These are phyloP conservation scores for Eutrema salsugineum DNA, from an alignment of 441 rosid genomes.

Conservation along the genomic window DNA sequence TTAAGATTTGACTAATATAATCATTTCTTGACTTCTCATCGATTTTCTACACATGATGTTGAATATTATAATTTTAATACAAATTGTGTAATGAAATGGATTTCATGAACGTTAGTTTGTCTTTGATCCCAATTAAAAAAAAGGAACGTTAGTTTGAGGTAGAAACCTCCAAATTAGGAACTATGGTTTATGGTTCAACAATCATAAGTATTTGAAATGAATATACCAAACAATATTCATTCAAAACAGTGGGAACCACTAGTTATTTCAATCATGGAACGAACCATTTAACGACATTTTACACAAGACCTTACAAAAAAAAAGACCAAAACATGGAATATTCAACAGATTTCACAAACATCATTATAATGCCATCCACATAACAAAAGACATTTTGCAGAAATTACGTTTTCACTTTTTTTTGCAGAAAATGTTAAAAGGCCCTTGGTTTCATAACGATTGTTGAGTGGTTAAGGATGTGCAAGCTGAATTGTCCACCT, in stretches of 20 bases:
- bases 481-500: conserved; percentile 94
- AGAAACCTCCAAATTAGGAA: background rate
- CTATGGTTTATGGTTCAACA: background rate
- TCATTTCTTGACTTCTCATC: no score
- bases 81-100: background rate
- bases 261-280: conserved; percentile 7
- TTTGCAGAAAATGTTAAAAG: conserved; percentile 22
- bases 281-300: conserved; percentile 3
- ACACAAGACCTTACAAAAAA: conserved; percentile 13
- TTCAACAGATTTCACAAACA: conserved; percentile 18
- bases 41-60: no score
- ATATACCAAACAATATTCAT: background rate
- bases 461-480: conserved; percentile 87
- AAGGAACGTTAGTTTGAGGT: background rate
- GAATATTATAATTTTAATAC: background rate
- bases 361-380: background rate
- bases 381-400: conserved; percentile 4
- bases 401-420: background rate
- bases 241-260: conserved; percentile 10
- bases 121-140: no score
- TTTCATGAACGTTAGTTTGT: background rate
- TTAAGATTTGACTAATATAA: background rate
- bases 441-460: conserved; percentile 78
- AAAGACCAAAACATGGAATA: conserved; percentile 17
- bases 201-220: background rate